Evolutionary conservation across 192 early-diverging fungal genomes (phyloP).

Genomic region (Entophlyctis helioformis): DNA sequence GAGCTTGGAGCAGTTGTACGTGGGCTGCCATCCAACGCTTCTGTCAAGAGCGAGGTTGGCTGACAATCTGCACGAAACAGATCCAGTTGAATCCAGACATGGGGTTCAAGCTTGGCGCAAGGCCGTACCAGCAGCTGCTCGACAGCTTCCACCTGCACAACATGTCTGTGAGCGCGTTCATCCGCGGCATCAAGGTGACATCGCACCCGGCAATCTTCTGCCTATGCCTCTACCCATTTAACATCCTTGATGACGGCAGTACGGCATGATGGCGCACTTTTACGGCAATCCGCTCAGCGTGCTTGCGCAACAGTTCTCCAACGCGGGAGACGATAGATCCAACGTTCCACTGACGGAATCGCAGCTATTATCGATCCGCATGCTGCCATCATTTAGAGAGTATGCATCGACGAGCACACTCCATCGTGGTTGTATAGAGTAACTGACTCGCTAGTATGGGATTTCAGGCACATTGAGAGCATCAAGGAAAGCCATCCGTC

Average conservation of each 20-base stretch:
- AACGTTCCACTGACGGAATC: slow-evolving; percentile 2
- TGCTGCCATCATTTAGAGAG: slow-evolving; percentile 15
- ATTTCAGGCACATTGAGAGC: slow-evolving; percentile 39
- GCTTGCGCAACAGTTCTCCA: too few relatives aligned
- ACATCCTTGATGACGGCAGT: slow-evolving; percentile 29
- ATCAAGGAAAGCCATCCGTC: slow-evolving; percentile 20
- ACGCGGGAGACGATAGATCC: too few relatives aligned
- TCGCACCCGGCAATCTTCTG: not conserved
- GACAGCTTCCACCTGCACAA: slow-evolving; percentile 71
- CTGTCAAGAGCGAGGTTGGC: slow-evolving; percentile 2
- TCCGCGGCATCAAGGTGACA: slow-evolving; percentile 53
- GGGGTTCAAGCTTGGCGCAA: slow-evolving; percentile 51
- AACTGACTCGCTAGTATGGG: not conserved
- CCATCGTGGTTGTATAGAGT: not conserved
- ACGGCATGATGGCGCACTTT: slow-evolving; percentile 75
- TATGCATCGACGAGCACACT: not conserved
- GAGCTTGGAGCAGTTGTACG: slow-evolving; percentile 45
- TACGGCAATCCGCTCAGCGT: slow-evolving; percentile 76
- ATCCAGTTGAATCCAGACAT: slow-evolving; percentile 24
- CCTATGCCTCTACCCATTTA: not conserved
- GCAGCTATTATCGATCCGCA: slow-evolving; percentile 1
- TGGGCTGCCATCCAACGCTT: not conserved
- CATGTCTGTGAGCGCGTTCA: slow-evolving; percentile 67
- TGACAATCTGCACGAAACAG: too few relatives aligned
- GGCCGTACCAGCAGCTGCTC: slow-evolving; percentile 62